Conservation (phyloP, 305 asterid genomes). For the Caryopteris hybrid region DNA sequence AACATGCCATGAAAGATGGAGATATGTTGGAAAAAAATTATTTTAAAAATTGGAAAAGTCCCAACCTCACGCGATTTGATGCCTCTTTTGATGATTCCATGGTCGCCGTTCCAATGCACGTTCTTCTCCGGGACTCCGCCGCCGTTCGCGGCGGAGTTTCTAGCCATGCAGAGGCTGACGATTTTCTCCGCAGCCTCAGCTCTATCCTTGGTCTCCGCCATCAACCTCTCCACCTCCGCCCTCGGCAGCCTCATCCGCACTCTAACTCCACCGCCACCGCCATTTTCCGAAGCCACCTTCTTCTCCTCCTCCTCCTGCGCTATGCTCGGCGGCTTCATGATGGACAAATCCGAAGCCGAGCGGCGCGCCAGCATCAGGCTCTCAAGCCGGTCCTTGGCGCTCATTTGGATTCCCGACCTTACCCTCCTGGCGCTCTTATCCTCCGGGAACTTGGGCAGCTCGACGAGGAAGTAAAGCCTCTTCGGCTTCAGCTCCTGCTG, state of each 20-base stretch:
- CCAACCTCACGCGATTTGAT: slow-evolving; percentile 67
- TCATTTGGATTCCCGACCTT: slow-evolving; percentile 83
- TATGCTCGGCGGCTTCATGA: slow-evolving; percentile 46
- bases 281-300: neutral
- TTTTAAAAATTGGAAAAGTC: neutral
- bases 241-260: slow-evolving; percentile 70
- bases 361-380: slow-evolving; percentile 76
- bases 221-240: slow-evolving; percentile 76
- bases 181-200: slow-evolving; percentile 64
- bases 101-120: slow-evolving; percentile 27
- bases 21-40: neutral
- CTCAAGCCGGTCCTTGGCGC: slow-evolving; percentile 92
- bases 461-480: slow-evolving; percentile 72
- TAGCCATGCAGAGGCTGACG: slow-evolving; percentile 45
- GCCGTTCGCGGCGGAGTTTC: slow-evolving; percentile 1
- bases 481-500: slow-evolving; percentile 66
- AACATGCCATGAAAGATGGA: slow-evolving; percentile 34
- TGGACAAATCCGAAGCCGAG: slow-evolving; percentile 68
- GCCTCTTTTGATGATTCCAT: slow-evolving; percentile 28
- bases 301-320: slow-evolving; percentile 19
- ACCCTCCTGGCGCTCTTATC: slow-evolving; percentile 46
- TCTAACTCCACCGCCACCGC: slow-evolving; percentile 33
- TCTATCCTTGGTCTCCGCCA: slow-evolving; percentile 62
- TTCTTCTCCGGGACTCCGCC: slow-evolving; percentile 23
- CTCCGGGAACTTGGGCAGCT: slow-evolving; percentile 55